A percentile compares a stretch with the other conserved stretches of the same genome.
Conservation (phyloP, 2,329 filamentous ascomycete genomes). For the Stachybotrys echinatus region DNA sequence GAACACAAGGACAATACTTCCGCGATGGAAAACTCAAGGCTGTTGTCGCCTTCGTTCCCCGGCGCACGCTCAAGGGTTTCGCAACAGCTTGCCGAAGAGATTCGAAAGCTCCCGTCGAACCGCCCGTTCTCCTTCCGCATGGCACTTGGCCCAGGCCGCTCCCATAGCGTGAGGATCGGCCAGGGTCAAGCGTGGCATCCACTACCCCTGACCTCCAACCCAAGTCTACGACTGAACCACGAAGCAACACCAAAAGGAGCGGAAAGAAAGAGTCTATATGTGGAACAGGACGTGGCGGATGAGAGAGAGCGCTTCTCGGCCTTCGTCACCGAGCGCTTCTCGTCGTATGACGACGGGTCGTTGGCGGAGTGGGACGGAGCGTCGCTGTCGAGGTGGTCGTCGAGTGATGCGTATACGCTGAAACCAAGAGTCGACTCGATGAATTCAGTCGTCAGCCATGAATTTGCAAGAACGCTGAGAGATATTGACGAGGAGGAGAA, state of each 20-base stretch:
- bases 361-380: background rate
- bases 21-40: background rate
- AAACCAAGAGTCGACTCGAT: background rate
- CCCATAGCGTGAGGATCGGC: background rate
- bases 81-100: background rate
- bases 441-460: background rate
- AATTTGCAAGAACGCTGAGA: background rate
- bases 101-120: background rate
- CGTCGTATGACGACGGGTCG: background rate
- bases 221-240: background rate
- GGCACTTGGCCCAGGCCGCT: background rate
- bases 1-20: background rate
- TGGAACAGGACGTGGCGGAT: background rate
- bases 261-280: background rate
- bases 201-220: background rate
- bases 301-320: constrained; percentile 5
- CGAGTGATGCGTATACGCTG: background rate
- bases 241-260: background rate
- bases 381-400: background rate
- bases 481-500: background rate
- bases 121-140: background rate
- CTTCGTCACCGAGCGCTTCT: constrained; percentile 5
- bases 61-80: background rate
- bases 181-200: background rate
- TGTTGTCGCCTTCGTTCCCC: background rate